Percentiles rank a stretch among this genome's conserved stretches.
Evolutionary conservation across 495 filamentous ascomycete genomes (phyloP).

Genomic region (Aspergillus nanangensis): DNA sequence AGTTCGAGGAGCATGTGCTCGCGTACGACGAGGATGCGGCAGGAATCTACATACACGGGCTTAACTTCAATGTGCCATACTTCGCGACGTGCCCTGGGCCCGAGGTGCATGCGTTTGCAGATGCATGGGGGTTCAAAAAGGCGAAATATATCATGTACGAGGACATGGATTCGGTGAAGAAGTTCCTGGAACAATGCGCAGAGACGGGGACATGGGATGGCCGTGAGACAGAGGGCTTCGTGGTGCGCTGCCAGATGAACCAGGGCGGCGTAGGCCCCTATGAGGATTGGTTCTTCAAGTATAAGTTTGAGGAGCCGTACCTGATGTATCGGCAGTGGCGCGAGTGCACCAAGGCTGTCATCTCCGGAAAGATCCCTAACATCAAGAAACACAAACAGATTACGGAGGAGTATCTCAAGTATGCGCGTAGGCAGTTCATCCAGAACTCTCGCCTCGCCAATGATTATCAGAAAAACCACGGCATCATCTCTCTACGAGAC

Average conservation of each 20-base stretch:
- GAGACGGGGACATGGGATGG: constrained; percentile 84
- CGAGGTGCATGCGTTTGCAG: constrained; percentile 82
- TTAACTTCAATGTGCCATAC: constrained; percentile 88
- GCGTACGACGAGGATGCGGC: constrained; percentile 80
- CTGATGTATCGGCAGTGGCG: constrained; percentile 98
- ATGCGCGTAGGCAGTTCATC: constrained; percentile 67
- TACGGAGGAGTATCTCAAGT: constrained; percentile 85
- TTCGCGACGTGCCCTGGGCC: constrained; percentile 79
- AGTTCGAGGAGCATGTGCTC: constrained; percentile 94
- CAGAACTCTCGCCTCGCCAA: constrained; percentile 57
- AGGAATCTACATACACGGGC: constrained; percentile 90
- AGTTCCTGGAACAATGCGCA: constrained; percentile 76
- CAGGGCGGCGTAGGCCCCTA: constrained; percentile 44
- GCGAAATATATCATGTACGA: constrained; percentile 75
- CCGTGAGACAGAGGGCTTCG: constrained; percentile 93
- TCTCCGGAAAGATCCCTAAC: constrained; percentile 66
- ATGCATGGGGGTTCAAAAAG: constrained; percentile 91
- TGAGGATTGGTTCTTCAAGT: constrained; percentile 98
- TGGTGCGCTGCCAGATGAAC: constrained; percentile 79
- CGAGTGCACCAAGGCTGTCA: constrained; percentile 90
- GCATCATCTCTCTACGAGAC: constrained; percentile 89
- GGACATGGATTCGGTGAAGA: constrained; percentile 64
- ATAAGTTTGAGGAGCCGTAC: constrained; percentile 98
- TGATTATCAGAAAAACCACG: constrained; percentile 79
- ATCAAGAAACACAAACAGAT: constrained; percentile 84